Evolutionary conservation across 306 rosid species (phyloP).

Genomic region (Rosa chinensis): DNA sequence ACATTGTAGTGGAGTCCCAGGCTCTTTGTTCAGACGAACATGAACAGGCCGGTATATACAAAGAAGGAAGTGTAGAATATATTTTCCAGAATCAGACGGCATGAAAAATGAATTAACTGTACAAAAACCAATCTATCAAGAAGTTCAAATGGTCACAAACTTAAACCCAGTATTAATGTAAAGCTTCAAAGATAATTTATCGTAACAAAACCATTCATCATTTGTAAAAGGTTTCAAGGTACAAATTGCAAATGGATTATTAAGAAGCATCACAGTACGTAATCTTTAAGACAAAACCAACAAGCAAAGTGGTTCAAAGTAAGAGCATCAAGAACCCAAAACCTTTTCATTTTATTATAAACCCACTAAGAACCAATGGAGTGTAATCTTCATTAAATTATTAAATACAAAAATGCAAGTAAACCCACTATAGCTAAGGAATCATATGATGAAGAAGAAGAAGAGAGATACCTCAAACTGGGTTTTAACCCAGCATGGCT

Average conservation of each 20-base stretch:
- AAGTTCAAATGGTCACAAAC: neutral
- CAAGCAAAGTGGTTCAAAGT: neutral
- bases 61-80: neutral
- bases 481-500: constrained; percentile 19
- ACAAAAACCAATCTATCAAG: neutral
- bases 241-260: neutral
- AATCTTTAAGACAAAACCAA: neutral
- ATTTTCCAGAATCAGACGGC: neutral
- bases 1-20: neutral
- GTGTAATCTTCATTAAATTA: neutral
- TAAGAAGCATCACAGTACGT: neutral
- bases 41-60: neutral
- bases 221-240: neutral
- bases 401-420: constrained; percentile 1
- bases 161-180: neutral
- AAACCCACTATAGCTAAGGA: constrained; percentile 27
- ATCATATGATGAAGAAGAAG: constrained; percentile 14
- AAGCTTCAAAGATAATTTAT: neutral
- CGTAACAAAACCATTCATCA: neutral
- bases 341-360: neutral
- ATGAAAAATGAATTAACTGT: neutral
- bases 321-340: neutral
- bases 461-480: constrained; percentile 53
- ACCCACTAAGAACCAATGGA: neutral
- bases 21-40: neutral